These are phyloP conservation scores for Vanrija pseudolonga DNA, from an alignment of 1,284 basidiomycete genomes.

Conservation along the genomic window DNA sequence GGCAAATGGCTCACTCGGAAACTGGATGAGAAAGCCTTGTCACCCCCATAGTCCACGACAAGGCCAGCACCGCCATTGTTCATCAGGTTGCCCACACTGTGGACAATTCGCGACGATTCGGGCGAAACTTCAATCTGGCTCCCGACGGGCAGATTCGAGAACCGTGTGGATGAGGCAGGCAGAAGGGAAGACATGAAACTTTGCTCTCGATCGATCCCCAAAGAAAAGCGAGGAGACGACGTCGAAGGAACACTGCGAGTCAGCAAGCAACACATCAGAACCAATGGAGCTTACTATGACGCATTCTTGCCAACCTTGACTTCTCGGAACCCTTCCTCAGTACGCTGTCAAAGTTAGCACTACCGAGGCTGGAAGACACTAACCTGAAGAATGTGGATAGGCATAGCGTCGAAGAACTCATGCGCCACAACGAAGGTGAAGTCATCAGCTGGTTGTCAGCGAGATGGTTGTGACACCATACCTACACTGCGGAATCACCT, in stretches of 20 bases:
- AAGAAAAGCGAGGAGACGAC: slow-evolving; percentile 53
- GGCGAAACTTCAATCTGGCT: slow-evolving; percentile 74
- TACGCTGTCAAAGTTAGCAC: slow-evolving; percentile 57
- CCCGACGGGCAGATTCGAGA: slow-evolving; percentile 62
- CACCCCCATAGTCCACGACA: slow-evolving; percentile 86
- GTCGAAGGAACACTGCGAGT: slow-evolving; percentile 7
- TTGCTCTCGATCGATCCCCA: slow-evolving; percentile 63
- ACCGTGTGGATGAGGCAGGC: slow-evolving; percentile 66
- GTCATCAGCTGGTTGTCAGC: slow-evolving; percentile 44
- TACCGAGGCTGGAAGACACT: slow-evolving; percentile 16
- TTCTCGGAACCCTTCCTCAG: slow-evolving; percentile 77
- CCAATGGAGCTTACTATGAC: slow-evolving; percentile 11
- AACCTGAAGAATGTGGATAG: slow-evolving; percentile 85
- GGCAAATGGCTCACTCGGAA: slow-evolving; percentile 62
- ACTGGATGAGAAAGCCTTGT: slow-evolving; percentile 66
- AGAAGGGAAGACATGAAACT: slow-evolving; percentile 66
- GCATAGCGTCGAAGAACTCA: slow-evolving; percentile 97
- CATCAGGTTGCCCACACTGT: slow-evolving; percentile 63
- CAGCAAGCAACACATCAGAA: background rate
- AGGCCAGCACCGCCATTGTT: slow-evolving; percentile 64
- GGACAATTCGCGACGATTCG: slow-evolving; percentile 63
- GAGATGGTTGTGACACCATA: background rate
- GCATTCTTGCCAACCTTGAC: slow-evolving; percentile 64
- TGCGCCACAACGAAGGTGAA: slow-evolving; percentile 91
- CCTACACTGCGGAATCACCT: slow-evolving; percentile 58